Percentiles rank a stretch among this genome's conserved stretches.
Evolutionary conservation across 2,329 filamentous ascomycete species (phyloP).

Genomic region (Knoxdaviesia capensis): DNA sequence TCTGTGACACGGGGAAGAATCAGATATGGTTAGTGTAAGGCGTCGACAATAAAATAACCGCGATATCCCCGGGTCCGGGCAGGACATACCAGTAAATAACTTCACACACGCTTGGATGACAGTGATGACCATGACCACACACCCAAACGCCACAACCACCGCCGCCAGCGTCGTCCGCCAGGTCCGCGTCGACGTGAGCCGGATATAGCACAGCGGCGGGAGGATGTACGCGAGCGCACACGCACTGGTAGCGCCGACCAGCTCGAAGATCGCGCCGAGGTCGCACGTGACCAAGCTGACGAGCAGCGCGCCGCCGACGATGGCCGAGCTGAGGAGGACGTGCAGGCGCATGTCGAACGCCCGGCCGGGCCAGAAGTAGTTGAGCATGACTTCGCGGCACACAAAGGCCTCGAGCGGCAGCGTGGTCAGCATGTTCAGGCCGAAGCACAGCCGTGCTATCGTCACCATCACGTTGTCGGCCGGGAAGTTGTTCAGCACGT

Average conservation of each 20-base stretch:
- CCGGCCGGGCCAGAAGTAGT: slow-evolving; percentile 50
- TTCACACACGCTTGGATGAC: slow-evolving; percentile 53
- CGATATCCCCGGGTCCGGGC: not conserved
- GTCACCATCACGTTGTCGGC: slow-evolving; percentile 84
- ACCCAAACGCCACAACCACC: slow-evolving; percentile 58
- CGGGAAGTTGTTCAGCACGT: slow-evolving; percentile 96
- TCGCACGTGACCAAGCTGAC: slow-evolving; percentile 79
- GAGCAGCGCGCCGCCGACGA: slow-evolving; percentile 61
- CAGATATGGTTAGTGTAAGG: not conserved
- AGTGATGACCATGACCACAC: slow-evolving; percentile 62
- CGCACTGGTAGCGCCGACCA: slow-evolving; percentile 88
- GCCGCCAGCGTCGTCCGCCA: slow-evolving; percentile 56
- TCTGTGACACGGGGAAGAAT: not conserved
- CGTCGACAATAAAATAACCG: not conserved
- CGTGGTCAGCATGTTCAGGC: slow-evolving; percentile 96
- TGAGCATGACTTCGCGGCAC: slow-evolving; percentile 88
- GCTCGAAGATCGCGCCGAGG: slow-evolving; percentile 80
- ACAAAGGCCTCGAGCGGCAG: slow-evolving; percentile 93
- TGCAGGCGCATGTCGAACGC: slow-evolving; percentile 72
- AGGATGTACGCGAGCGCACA: slow-evolving; percentile 90
- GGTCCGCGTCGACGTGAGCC: slow-evolving; percentile 52
- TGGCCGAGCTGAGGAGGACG: slow-evolving; percentile 62
- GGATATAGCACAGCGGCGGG: slow-evolving; percentile 87
- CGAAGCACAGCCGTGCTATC: slow-evolving; percentile 83
- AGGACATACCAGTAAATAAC: slow-evolving; percentile 30